A percentile compares a stretch with the other conserved stretches of the same genome.
Conservation (phyloP, 2,329 filamentous ascomycete species). For the Sclerotinia borealis region DNA sequence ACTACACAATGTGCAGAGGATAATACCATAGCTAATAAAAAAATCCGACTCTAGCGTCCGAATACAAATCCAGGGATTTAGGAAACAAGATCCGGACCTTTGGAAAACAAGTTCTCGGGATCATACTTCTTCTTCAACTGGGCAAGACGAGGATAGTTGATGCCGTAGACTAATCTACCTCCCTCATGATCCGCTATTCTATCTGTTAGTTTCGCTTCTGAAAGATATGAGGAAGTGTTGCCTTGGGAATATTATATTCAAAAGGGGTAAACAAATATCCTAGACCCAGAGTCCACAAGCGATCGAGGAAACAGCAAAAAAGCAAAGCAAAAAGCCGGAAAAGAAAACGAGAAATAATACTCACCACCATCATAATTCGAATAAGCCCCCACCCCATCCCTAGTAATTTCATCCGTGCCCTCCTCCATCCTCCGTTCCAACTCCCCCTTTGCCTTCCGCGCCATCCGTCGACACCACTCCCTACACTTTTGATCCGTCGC, state of each 20-base stretch:
- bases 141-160: constrained; percentile 19
- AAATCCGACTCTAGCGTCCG: background rate
- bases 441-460: constrained; percentile 12
- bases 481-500: constrained; percentile 17
- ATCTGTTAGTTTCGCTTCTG: background rate
- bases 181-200: constrained; percentile 14
- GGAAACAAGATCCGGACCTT: constrained; percentile 5
- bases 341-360: background rate
- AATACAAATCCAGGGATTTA: background rate
- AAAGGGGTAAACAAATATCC: too few species aligned
- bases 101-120: constrained; percentile 15
- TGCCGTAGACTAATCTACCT: constrained; percentile 16
- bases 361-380: constrained; percentile 14
- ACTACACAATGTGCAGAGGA: background rate
- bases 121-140: constrained; percentile 23
- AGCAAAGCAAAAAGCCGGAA: background rate
- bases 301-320: background rate
- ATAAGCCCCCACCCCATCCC: constrained; percentile 11
- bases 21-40: background rate
- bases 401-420: constrained; percentile 5
- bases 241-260: background rate
- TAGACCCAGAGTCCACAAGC: background rate
- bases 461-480: constrained; percentile 22
- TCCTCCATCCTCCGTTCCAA: constrained; percentile 14
- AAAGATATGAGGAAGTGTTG: background rate